phyloP scores from a whole-genome alignment of 495 filamentous ascomycete genomes.

The Lophium mytilinum region DNA sequence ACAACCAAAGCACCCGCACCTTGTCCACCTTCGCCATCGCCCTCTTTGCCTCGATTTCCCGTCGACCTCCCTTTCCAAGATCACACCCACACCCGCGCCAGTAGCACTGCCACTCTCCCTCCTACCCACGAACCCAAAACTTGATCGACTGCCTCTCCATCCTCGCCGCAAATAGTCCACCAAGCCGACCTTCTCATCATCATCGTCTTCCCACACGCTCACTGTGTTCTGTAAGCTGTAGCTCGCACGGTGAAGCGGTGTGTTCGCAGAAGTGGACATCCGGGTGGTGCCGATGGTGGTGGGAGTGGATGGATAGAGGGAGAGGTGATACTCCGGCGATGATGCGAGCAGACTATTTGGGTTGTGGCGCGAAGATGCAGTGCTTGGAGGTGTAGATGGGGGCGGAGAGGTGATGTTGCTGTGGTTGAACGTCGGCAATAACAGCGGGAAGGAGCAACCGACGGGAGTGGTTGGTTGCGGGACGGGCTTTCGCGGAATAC shows the following conservation, averaged over 20 bases:
- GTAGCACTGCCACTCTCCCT: not conserved
- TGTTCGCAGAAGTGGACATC: not conserved
- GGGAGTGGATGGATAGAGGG: not conserved
- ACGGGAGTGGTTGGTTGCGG: too few relatives aligned
- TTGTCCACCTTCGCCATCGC: not conserved
- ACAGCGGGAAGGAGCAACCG: too few relatives aligned
- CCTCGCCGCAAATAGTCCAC: conserved; percentile 18
- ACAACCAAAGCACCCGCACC: too few relatives aligned
- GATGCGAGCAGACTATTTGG: too few relatives aligned
- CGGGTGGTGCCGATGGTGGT: conserved; percentile 7
- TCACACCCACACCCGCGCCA: not conserved
- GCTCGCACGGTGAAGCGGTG: conserved; percentile 7
- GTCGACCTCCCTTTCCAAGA: not conserved
- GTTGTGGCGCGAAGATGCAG: too few relatives aligned
- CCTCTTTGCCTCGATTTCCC: not conserved
- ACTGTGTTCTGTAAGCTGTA: conserved; percentile 15
- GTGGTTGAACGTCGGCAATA: too few relatives aligned
- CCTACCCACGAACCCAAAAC: not conserved
- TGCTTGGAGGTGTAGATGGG: too few relatives aligned
- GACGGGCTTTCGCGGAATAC: too few relatives aligned
- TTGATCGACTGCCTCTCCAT: conserved; percentile 10
- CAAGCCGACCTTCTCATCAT: conserved; percentile 17
- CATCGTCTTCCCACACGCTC: conserved; percentile 23
- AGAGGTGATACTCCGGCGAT: too few relatives aligned
- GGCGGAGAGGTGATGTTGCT: too few relatives aligned